Base-by-base conservation (phyloP, 768 basidiomycete genomes). In the Tulasnella sp. region DNA sequence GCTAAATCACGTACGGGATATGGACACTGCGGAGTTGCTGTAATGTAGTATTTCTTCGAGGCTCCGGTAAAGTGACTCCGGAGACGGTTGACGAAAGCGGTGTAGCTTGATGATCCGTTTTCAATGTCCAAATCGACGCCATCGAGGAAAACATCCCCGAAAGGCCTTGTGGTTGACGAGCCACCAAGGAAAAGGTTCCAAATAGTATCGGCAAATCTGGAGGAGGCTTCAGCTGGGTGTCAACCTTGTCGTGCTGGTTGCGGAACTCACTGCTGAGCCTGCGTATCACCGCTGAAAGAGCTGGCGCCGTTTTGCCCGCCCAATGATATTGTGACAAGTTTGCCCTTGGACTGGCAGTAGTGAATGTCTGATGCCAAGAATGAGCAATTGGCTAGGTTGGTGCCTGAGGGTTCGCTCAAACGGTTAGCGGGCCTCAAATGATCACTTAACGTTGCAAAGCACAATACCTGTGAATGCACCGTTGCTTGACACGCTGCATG, bases 111-210 rank as follows among this genome's bases (percentile, higher is more conserved):
- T 31, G 85, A 85, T 22, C 83, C 81, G n/a, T 89, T 87, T 82
- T 93, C 91, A 78, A 93, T 91, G 80, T 92, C 91, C 39, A 93
- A 85, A 81, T 93, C 91, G 34, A 78, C 78, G 9, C 77, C 76
- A 58, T 93, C 91, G 34, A 93, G 84, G 71, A 92, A 86, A 2
- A 91, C 92, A 77, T 79, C 82, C 34, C 92, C 92, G 79, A 93
- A 93, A 0, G 91, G 92, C 77, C 91, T 86, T 19, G 88, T 91
- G 36, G 81, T 81, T 76, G 87, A 88, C 0, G 84, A 84, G 22
- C 91, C 90, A 11, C 91, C 91, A 37, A 93, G 83, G 82, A 92
- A 92, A 70, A 91, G 77, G 80, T 91, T 84, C 92, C 92, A 93
- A 72, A 93, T 88, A 19, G 74, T 67, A 73, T 78, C 78, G 8